Evolutionary conservation across 2,329 filamentous ascomycete species (phyloP), one percentile per base, ranked within the genome.

Genomic region (Microdochium paspali): DNA sequence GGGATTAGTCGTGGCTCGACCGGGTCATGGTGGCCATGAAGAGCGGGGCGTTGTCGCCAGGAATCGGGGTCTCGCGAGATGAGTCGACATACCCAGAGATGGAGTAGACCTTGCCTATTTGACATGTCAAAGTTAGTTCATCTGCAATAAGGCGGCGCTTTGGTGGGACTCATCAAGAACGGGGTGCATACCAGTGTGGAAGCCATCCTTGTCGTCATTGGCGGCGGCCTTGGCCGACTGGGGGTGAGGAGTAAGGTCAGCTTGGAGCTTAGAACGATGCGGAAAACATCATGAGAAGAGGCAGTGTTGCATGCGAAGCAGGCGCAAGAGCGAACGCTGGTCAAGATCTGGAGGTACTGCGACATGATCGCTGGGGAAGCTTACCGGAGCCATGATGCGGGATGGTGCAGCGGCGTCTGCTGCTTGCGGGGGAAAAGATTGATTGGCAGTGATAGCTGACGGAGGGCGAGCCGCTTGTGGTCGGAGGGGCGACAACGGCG

Each of bases 21-120:
- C 45, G 21, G 30, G 30, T 20, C 28, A 47, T 24, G 24, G 30
- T 48, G 45, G 42, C 26, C 44, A 45, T 31, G 46, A 44, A 12
- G 23, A 44, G 26, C 23, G 9, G 7, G 10, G 3, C n/a, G n/a
- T 40, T 9, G 18, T 15, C n/a, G 35, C 18, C 18, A 20, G 35
- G 12, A 12, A 7, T 21, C 12, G 35, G 6, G 12, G 15, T 7
- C 18, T 40, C 4, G 35, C 18, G 35, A 7, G 53, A 50, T 50
- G 51, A 44, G 51, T 55, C 50, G 52, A 75, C 74, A 66, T 58
- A 80, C 76, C 82, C 83, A 54, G 76, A 79, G 56, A 80, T 68
- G 63, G 76, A 80, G 67, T 72, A 80, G 66, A 80, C 77, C 70
- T 77, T 79, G 73, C 76, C 76, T 79, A 54, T 44, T 45, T 44